A percentile compares a stretch with the other conserved stretches of the same genome.
Evolutionary conservation across 176 grass and related monocot genomes (phyloP).

Genomic region (Luzula sylvatica): DNA sequence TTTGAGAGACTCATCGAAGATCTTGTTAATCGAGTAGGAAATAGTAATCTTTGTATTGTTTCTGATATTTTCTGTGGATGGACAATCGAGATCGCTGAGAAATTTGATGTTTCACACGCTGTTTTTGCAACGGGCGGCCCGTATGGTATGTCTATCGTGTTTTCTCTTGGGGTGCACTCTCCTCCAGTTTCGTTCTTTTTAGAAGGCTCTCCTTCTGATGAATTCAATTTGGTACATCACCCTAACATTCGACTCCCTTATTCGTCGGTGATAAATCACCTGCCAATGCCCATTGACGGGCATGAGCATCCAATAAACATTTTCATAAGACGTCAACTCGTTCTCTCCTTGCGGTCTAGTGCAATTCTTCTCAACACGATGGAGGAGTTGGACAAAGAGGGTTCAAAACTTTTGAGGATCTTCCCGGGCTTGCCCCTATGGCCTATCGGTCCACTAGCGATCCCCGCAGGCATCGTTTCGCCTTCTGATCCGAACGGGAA

Average conservation of each 20-base stretch:
- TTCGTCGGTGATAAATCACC: neutral
- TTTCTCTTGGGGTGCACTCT: conserved; percentile 11
- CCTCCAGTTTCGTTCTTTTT: conserved; percentile 9
- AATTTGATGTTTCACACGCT: conserved; percentile 25
- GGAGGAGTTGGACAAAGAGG: conserved; percentile 27
- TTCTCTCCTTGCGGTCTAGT: conserved; percentile 5
- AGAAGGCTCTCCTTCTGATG: conserved; percentile 1
- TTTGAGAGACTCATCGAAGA: conserved; percentile 26
- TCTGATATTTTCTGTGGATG: conserved; percentile 31
- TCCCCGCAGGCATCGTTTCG: neutral
- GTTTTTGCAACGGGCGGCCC: conserved; percentile 27
- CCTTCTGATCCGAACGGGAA: neutral
- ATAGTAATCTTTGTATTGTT: conserved; percentile 27
- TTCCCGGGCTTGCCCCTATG: conserved; percentile 16
- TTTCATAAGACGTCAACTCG: neutral
- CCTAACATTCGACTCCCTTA: conserved; percentile 18
- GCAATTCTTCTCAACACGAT: conserved; percentile 25
- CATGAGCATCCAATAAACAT: neutral
- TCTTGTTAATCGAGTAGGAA: conserved; percentile 8
- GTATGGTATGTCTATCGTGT: conserved; percentile 17
- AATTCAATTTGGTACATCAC: conserved; percentile 16
- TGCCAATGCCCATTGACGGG: neutral
- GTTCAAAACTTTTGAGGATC: conserved; percentile 15
- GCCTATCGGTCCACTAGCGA: conserved; percentile 17
- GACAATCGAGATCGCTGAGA: conserved; percentile 26